Percentiles rank a stretch among this genome's conserved stretches.
Evolutionary conservation across 768 basidiomycete genomes (phyloP).

Genomic region (Tulasnella sp.): DNA sequence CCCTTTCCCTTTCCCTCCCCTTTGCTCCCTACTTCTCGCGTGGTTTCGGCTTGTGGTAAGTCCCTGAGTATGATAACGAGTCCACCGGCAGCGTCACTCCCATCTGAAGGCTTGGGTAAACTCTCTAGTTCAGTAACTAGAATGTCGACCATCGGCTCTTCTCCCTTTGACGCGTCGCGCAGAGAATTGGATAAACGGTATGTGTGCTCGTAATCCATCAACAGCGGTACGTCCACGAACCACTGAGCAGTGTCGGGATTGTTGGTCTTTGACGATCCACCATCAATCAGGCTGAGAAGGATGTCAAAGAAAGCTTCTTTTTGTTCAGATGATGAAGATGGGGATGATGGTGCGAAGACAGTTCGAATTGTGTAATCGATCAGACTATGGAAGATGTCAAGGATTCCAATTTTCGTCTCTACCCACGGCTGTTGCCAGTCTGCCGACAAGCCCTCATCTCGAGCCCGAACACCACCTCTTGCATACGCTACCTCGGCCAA

Average conservation of each 20-base stretch:
- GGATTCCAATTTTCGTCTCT: constrained; percentile 56
- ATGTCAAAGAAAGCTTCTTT: constrained; percentile 44
- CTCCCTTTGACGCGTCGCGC: constrained; percentile 33
- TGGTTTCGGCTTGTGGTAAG: constrained; percentile 1
- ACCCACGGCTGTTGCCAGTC: constrained; percentile 66
- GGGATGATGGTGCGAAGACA: constrained; percentile 34
- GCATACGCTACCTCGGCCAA: constrained; percentile 52
- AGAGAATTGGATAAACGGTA: constrained; percentile 49
- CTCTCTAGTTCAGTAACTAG: constrained; percentile 23
- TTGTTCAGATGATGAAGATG: constrained; percentile 28
- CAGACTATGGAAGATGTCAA: constrained; percentile 58
- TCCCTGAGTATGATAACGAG: neutral
- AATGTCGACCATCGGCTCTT: constrained; percentile 46
- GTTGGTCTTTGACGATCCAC: constrained; percentile 23
- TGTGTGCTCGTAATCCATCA: constrained; percentile 61
- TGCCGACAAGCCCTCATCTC: constrained; percentile 29
- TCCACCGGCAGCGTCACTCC: neutral
- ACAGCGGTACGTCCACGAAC: constrained; percentile 55
- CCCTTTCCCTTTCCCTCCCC: constrained; percentile 33
- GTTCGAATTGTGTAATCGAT: constrained; percentile 40
- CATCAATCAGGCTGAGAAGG: constrained; percentile 39
- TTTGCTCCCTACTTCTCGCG: neutral
- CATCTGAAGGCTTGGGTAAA: neutral
- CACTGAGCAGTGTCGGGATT: neutral
- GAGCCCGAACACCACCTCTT: constrained; percentile 31